These are phyloP conservation scores for Russula ochroleuca DNA, from an alignment of 768 basidiomycete genomes.

Conservation along the genomic window DNA sequence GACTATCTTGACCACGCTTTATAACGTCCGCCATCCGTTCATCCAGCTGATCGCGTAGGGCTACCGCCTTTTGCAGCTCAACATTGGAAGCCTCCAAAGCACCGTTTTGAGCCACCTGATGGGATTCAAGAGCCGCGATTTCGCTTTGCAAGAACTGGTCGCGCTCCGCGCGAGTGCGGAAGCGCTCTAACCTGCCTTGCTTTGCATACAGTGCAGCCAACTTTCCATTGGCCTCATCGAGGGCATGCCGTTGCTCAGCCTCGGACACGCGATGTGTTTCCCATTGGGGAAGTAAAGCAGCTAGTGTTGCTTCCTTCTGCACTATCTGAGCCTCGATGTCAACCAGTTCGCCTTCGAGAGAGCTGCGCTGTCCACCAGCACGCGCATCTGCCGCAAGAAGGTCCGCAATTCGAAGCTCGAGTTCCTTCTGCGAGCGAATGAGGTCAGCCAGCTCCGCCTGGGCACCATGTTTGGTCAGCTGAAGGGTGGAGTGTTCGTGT, in stretches of 20 bases:
- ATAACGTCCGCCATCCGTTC: constrained; percentile 53
- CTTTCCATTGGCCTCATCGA: constrained; percentile 71
- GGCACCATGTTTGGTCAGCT: constrained; percentile 65
- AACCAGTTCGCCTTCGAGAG: constrained; percentile 60
- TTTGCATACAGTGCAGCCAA: constrained; percentile 80
- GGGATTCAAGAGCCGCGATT: constrained; percentile 62
- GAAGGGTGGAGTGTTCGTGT: constrained; percentile 66
- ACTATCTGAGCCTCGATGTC: constrained; percentile 56
- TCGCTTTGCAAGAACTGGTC: constrained; percentile 81
- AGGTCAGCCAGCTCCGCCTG: constrained; percentile 85
- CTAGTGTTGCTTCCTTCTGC: constrained; percentile 58
- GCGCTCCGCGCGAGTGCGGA: constrained; percentile 76
- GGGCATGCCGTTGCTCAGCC: constrained; percentile 52
- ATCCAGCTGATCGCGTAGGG: constrained; percentile 54
- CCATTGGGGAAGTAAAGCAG: constrained; percentile 67
- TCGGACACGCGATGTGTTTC: constrained; percentile 51
- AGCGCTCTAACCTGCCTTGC: constrained; percentile 83
- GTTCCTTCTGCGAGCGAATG: constrained; percentile 75
- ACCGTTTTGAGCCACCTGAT: constrained; percentile 50
- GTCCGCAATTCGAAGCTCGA: constrained; percentile 80
- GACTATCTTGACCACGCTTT: constrained; percentile 61
- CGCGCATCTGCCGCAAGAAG: constrained; percentile 60
- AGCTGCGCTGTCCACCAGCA: constrained; percentile 59
- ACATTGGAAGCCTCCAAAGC: constrained; percentile 51
- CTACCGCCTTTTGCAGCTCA: constrained; percentile 47